Evolutionary conservation across 768 basidiomycete genomes (phyloP).

Genomic region (Roridomyces roridus): DNA sequence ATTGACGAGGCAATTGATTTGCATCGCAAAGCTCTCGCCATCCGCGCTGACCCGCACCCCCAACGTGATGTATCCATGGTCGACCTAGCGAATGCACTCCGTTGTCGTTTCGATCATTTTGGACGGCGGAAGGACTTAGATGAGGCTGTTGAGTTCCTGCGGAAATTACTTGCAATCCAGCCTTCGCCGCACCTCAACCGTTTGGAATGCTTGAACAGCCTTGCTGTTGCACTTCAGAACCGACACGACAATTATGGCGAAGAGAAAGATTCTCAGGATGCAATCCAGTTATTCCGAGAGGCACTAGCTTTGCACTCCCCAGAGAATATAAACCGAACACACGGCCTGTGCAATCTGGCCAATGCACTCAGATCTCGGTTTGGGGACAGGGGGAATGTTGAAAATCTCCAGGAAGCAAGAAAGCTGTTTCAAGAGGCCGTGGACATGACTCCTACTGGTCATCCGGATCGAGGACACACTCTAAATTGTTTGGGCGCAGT

Average conservation of each 20-base stretch:
- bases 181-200: constrained; percentile 1
- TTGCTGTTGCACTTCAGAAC: constrained; percentile 2
- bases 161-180: neutral
- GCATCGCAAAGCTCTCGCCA: neutral
- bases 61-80: neutral
- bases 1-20: neutral
- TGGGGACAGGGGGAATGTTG: neutral
- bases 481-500: neutral
- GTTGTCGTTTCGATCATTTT: neutral
- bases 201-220: constrained; percentile 2
- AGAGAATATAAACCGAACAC: neutral
- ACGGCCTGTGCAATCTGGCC: neutral
- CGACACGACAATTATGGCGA: neutral
- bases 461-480: neutral
- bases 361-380: neutral
- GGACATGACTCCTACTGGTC: neutral
- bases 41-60: neutral
- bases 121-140: neutral
- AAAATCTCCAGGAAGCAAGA: neutral
- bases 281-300: neutral
- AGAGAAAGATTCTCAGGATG: neutral
- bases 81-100: neutral
- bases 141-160: constrained; percentile 2
- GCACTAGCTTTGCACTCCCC: neutral
- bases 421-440: neutral